Evolutionary conservation across 495 filamentous ascomycete genomes (phyloP).

Genomic region (Hypoxylon fuscum): DNA sequence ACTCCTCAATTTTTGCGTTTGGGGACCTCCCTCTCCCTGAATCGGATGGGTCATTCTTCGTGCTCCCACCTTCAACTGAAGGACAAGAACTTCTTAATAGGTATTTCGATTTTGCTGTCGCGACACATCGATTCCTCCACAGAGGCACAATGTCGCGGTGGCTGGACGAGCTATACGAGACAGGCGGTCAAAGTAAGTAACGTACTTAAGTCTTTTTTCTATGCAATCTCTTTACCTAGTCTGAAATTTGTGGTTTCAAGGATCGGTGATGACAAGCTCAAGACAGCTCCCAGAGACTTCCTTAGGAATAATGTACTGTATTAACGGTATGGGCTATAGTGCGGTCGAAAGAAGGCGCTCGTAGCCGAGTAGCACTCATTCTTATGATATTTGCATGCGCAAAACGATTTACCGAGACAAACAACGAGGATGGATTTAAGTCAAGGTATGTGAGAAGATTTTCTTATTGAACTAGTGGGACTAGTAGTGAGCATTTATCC

Average conservation of each 20-base stretch:
- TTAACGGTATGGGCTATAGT: constrained; percentile 12
- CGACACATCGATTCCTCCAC: constrained; percentile 49
- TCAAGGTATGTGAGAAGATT: not conserved
- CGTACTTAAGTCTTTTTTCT: no score
- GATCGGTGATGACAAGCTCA: no score
- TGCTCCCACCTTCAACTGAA: constrained; percentile 34
- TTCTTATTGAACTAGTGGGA: no score
- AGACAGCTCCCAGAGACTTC: no score
- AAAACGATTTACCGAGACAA: constrained; percentile 10
- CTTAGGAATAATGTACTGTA: no score
- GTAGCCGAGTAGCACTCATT: constrained; percentile 39
- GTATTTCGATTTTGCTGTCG: constrained; percentile 50
- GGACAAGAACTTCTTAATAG: constrained; percentile 37
- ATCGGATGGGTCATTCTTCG: constrained; percentile 39
- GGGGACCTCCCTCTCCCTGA: constrained; percentile 41
- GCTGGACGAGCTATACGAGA: constrained; percentile 45
- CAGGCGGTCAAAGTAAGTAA: constrained; percentile 30
- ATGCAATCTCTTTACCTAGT: no score
- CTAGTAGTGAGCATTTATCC: no score
- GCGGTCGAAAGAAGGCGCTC: constrained; percentile 28
- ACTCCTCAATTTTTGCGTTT: constrained; percentile 43
- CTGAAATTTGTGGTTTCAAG: no score
- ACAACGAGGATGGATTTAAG: not conserved
- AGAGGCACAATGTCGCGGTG: constrained; percentile 46
- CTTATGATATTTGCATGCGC: constrained; percentile 45